Evolutionary conservation across 2,329 filamentous ascomycete genomes (phyloP).

Genomic region (Diaporthe vaccinii): DNA sequence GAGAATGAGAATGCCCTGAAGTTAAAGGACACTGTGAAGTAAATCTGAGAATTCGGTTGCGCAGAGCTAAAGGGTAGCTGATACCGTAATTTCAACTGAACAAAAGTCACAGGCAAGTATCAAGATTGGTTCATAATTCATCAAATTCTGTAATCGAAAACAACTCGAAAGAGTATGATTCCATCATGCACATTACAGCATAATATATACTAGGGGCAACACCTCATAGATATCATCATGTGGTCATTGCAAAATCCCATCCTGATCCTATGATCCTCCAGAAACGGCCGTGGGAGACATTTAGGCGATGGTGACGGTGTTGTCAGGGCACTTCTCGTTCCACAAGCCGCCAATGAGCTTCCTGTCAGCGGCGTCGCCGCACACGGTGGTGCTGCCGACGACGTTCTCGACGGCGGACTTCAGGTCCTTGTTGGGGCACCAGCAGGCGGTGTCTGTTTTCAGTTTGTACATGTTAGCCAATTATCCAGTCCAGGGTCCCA

Average conservation of each 20-base stretch:
- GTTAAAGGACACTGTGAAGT: not conserved
- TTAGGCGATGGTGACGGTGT: slow-evolving; percentile 1
- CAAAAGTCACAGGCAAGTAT: not conserved
- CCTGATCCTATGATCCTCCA: not conserved
- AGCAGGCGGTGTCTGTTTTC: slow-evolving; percentile 6
- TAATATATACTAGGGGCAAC: not conserved
- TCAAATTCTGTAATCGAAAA: not conserved
- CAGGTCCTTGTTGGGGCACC: slow-evolving; percentile 6
- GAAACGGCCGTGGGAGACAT: not conserved
- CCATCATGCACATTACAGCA: not conserved
- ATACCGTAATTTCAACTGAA: no score
- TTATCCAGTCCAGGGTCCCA: not conserved
- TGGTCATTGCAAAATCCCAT: slow-evolving; percentile 2
- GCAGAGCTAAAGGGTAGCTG: not conserved
- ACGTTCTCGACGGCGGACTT: not conserved
- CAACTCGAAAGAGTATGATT: not conserved
- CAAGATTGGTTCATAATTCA: not conserved
- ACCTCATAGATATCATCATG: slow-evolving; percentile 7
- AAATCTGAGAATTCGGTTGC: not conserved
- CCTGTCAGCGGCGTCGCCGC: not conserved
- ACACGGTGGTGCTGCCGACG: not conserved
- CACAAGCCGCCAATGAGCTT: not conserved
- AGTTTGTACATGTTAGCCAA: not conserved
- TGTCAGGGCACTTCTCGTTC: slow-evolving; percentile 13
- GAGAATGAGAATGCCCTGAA: not conserved